Conservation (phyloP, 2,329 filamentous ascomycete species). For the Fusarium pseudocircinatum region DNA sequence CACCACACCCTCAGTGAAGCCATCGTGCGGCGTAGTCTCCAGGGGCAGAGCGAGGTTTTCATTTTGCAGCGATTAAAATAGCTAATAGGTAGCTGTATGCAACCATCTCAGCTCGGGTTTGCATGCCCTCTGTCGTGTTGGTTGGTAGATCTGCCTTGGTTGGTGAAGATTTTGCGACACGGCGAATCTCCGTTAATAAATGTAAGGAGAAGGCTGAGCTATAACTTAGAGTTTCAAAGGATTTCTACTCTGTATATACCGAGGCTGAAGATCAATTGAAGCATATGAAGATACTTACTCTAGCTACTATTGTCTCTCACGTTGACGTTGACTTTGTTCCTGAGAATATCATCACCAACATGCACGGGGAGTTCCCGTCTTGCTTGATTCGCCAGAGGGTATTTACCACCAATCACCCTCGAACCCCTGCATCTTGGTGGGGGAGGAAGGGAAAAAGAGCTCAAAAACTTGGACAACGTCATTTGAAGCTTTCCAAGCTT, state of each 20-base stretch:
- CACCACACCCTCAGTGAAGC: neutral
- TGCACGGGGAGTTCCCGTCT: neutral
- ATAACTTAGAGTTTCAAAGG: neutral
- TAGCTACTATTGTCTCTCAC: neutral
- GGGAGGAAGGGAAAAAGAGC: neutral
- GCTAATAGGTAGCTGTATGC: neutral
- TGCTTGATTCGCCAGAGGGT: neutral
- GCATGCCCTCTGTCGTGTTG: neutral
- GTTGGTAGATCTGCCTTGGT: neutral
- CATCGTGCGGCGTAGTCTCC: neutral
- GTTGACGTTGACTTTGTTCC: neutral
- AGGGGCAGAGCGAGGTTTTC: slow-evolving; percentile 3
- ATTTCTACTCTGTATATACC: neutral
- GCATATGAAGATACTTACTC: slow-evolving; percentile 6
- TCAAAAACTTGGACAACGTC: slow-evolving; percentile 8
- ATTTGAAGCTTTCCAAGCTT: too few relatives aligned
- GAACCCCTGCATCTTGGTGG: slow-evolving; percentile 9
- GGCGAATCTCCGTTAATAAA: neutral
- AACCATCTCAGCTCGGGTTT: slow-evolving; percentile 19
- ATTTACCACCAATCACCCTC: slow-evolving; percentile 9
- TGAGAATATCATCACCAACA: neutral
- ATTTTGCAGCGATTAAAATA: slow-evolving; percentile 11
- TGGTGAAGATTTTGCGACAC: neutral
- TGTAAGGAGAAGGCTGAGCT: slow-evolving; percentile 3
- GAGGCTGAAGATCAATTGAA: neutral